Evolutionary conservation across 2,329 filamentous ascomycete species (phyloP), one percentile per base, ranked within the genome.

Genomic region (Cercospora berteroae): DNA sequence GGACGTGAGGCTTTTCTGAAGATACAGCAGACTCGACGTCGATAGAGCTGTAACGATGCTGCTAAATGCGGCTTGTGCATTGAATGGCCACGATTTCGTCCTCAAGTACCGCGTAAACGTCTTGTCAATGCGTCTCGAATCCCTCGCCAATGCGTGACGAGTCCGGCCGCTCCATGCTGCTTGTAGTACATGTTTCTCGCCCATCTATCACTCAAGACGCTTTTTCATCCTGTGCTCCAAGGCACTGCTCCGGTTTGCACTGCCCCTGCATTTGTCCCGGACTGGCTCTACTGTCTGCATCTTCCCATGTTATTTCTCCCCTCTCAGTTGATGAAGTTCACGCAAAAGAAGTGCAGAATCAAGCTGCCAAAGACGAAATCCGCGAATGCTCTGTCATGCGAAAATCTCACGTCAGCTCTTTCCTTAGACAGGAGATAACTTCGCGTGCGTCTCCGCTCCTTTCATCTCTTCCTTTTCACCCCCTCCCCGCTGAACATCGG

Each of bases 291-390:
- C 4, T 65, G 25, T 39, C 48, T 7, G 58, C 36, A 6, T 18
- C 65, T 25, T 39, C 8, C 42, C 7, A n/a, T n/a, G n/a, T n/a
- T n/a, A n/a, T 18, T 16, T 55, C 52, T 44, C 25, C 7, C 39
- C 25, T 29, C 55, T 64, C 50, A 99, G 86, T 99, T 99, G 84
- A 99, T 98, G 81, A 99, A 99, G 86, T 99, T 99, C 79, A 98
- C 89, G 82, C 94, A 97, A 86, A 99, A 99, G 83, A 98, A 97
- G 84, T 99, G 95, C 80, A 98, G 83, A 79, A 98, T 92, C 79
- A 99, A 80, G 80, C 94, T 97, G 79, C 94, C 95, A 74, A 97
- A 92, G 68, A 99, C 86, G 78, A 91, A 99, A 82, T 99, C 95
- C 77, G 95, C 94, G 80, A 99, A 99, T 44, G 95, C 94, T 79